Evolutionary conservation across 164 flowering plant species (phyloP).

Genomic region (Euptelea pleiosperma): DNA sequence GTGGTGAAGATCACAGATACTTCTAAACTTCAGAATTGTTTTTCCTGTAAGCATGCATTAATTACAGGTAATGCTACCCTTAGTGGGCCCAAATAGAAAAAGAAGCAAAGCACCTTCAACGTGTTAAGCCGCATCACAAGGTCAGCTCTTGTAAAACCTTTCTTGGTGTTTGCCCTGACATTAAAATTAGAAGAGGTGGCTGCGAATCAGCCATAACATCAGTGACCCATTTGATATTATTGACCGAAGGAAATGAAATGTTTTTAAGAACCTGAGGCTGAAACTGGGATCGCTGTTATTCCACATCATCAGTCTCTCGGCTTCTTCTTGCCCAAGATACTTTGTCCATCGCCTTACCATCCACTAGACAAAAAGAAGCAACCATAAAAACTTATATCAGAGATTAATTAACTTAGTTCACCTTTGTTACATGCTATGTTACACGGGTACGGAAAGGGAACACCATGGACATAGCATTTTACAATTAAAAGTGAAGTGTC

Average conservation of each 20-base stretch:
- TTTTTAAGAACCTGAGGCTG: slow-evolving; percentile 60
- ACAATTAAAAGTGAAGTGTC: no score
- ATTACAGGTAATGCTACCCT: no score
- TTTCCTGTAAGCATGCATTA: no score
- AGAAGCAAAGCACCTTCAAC: slow-evolving; percentile 48
- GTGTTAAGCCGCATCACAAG: slow-evolving; percentile 51
- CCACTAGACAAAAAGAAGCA: slow-evolving; percentile 48
- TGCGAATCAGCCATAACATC: slow-evolving; percentile 16
- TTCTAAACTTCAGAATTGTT: no score
- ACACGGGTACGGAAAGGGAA: no score
- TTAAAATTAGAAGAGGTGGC: slow-evolving; percentile 19
- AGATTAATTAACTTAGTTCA: no score
- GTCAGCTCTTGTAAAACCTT: slow-evolving; percentile 66
- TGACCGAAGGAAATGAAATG: slow-evolving; percentile 1
- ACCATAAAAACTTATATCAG: slow-evolving; percentile 14
- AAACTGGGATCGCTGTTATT: slow-evolving; percentile 75
- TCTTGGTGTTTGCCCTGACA: slow-evolving; percentile 63
- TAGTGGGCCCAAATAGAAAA: slow-evolving; percentile 1
- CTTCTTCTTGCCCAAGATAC: slow-evolving; percentile 63
- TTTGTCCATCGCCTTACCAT: slow-evolving; percentile 93
- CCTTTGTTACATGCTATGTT: background rate
- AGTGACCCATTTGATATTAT: background rate
- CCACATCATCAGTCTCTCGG: slow-evolving; percentile 74
- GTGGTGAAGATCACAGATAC: no score
- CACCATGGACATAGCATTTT: no score